Evolutionary conservation across 2,329 filamentous ascomycete genomes (phyloP).

Genomic region (Whalleya microplaca): DNA sequence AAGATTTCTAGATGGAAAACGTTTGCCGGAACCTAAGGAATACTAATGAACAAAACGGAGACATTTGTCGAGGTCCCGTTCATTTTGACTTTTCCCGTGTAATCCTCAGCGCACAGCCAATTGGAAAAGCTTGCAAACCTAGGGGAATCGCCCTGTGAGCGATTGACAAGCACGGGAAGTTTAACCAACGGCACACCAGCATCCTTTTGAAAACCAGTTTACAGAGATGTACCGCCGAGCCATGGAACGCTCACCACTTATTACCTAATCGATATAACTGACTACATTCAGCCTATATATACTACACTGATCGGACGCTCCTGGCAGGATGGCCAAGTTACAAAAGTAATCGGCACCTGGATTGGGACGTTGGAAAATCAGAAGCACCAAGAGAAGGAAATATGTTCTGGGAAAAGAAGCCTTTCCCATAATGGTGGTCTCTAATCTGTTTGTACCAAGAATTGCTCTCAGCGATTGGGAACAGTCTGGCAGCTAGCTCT

Average conservation of each 20-base stretch:
- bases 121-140: constrained; percentile 5
- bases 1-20: constrained; percentile 60
- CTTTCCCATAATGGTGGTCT: background rate
- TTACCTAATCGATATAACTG: background rate
- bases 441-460: background rate
- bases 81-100: background rate
- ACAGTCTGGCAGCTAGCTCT: background rate
- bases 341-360: background rate
- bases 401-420: background rate
- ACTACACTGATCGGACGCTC: constrained; percentile 1
- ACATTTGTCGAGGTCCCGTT: constrained; percentile 1
- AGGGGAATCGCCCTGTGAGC: constrained; percentile 10
- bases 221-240: constrained; percentile 3
- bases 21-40: constrained; percentile 37
- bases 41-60: constrained; percentile 5
- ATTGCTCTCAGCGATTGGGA: no score
- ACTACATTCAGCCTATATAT: constrained; percentile 2
- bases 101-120: constrained; percentile 5
- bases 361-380: background rate
- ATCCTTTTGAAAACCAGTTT: background rate
- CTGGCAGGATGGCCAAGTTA: background rate
- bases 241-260: background rate
- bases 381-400: background rate
- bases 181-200: constrained; percentile 3
- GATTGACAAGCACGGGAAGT: constrained; percentile 12